phyloP scores from a whole-genome alignment of 805 yeast species.

The Wickerhamomyces bisporus region DNA sequence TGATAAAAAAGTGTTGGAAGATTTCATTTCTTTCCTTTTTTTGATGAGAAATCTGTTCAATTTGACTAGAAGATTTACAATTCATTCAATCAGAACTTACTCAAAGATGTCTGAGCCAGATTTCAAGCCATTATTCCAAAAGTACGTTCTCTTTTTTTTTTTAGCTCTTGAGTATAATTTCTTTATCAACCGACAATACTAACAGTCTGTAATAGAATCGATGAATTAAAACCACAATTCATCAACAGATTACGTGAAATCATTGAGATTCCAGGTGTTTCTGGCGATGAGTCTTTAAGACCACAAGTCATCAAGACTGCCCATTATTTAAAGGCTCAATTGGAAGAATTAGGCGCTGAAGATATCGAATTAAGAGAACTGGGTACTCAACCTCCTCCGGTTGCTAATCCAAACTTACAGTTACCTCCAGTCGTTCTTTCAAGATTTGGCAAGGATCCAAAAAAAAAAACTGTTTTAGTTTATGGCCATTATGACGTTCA shows the following conservation, averaged over 20 bases:
- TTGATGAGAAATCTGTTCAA: no score
- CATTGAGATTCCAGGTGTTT: conserved; percentile 93
- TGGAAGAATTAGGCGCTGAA: conserved; percentile 66
- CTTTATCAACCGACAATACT: neutral
- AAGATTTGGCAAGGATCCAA: conserved; percentile 75
- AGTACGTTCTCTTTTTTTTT: conserved; percentile 8
- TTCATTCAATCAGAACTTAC: neutral
- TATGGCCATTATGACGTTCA: conserved; percentile 99
- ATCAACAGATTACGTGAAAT: conserved; percentile 71
- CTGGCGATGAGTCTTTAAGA: conserved; percentile 84
- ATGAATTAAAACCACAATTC: conserved; percentile 69
- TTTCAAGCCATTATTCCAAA: conserved; percentile 10
- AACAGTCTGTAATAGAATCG: conserved; percentile 49
- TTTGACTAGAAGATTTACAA: no score
- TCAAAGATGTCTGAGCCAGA: conserved; percentile 8
- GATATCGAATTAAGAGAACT: conserved; percentile 79
- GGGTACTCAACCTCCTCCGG: conserved; percentile 92
- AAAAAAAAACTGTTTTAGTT: conserved; percentile 81
- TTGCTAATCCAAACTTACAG: conserved; percentile 54
- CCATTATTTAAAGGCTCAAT: conserved; percentile 66
- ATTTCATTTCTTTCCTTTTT: no score
- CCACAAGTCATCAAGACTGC: conserved; percentile 90
- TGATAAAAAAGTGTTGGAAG: no score
- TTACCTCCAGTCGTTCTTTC: conserved; percentile 96
- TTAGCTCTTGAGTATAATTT: no score